phyloP scores from a whole-genome alignment of 192 early-diverging fungal genomes.

The Umbelopsis sp. region DNA sequence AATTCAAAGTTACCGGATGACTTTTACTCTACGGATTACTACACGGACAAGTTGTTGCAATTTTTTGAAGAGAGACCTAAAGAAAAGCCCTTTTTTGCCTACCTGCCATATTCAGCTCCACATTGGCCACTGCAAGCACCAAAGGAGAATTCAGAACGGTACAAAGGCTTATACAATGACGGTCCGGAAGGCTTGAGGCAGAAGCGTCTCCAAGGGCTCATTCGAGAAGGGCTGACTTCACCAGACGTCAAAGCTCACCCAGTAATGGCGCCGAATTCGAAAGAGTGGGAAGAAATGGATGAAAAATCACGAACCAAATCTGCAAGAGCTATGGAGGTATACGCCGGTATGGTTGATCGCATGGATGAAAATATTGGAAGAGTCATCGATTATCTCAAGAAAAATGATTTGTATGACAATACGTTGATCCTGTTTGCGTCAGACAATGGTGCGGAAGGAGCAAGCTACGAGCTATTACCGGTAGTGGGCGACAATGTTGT shows the following conservation, averaged over 20 bases:
- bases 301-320: background rate
- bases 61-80: background rate
- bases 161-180: background rate
- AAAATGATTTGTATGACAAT: slow-evolving; percentile 12
- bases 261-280: background rate
- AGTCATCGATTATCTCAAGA: slow-evolving; percentile 10
- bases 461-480: background rate
- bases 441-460: slow-evolving; percentile 18
- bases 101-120: slow-evolving; percentile 11
- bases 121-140: slow-evolving; percentile 19
- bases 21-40: slow-evolving; percentile 15
- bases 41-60: slow-evolving; percentile 3
- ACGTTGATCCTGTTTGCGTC: slow-evolving; percentile 6
- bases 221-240: background rate
- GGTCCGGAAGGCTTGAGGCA: background rate
- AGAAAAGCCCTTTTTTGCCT: slow-evolving; percentile 15
- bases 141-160: background rate
- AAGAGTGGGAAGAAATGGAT: slow-evolving; percentile 11
- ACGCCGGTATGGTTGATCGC: slow-evolving; percentile 15
- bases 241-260: slow-evolving; percentile 1
- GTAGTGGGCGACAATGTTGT: background rate
- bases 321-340: slow-evolving; percentile 8
- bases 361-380: slow-evolving; percentile 18
- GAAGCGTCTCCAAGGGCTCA: slow-evolving; percentile 1
- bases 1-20: slow-evolving; percentile 16